Evolutionary conservation across 2,329 filamentous ascomycete genomes (phyloP).

Genomic region (Teratosphaeria zuluensis): DNA sequence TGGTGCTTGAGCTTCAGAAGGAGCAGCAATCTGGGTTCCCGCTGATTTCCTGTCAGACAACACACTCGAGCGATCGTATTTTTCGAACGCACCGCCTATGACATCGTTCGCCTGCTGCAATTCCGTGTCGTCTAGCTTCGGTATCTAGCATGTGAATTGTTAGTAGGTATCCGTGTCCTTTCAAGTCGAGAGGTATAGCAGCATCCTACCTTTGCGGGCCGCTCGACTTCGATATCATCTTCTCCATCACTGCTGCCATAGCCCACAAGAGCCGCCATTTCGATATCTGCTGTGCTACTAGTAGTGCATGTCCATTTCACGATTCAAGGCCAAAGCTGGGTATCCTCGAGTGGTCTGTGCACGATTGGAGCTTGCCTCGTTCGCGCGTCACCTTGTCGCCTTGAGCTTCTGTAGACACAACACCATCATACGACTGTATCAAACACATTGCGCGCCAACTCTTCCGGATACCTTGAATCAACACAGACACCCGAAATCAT

Average conservation of each 20-base stretch:
- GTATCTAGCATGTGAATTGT: conserved; percentile 23
- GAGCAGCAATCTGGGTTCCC: background rate
- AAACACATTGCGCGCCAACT: background rate
- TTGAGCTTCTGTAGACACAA: background rate
- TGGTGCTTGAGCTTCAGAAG: background rate
- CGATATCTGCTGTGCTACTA: background rate
- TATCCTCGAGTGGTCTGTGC: background rate
- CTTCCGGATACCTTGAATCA: background rate
- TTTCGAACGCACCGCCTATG: background rate
- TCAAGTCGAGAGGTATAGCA: conserved; percentile 9
- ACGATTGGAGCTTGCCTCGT: background rate
- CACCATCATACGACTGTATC: background rate
- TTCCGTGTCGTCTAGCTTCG: conserved; percentile 9
- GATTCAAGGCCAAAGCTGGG: background rate
- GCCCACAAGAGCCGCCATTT: conserved; percentile 31
- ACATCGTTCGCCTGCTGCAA: background rate
- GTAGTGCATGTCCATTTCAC: background rate
- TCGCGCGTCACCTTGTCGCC: background rate
- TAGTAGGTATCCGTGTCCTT: conserved; percentile 38
- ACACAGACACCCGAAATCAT: background rate
- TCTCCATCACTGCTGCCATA: conserved; percentile 41
- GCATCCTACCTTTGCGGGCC: conserved; percentile 30
- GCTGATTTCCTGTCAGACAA: background rate
- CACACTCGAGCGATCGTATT: background rate
- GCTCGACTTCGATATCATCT: conserved; percentile 18